Evolutionary conservation across 2,329 filamentous ascomycete genomes (phyloP), one percentile per base, ranked within the genome.

Genomic region (Drechslerella dactyloides): DNA sequence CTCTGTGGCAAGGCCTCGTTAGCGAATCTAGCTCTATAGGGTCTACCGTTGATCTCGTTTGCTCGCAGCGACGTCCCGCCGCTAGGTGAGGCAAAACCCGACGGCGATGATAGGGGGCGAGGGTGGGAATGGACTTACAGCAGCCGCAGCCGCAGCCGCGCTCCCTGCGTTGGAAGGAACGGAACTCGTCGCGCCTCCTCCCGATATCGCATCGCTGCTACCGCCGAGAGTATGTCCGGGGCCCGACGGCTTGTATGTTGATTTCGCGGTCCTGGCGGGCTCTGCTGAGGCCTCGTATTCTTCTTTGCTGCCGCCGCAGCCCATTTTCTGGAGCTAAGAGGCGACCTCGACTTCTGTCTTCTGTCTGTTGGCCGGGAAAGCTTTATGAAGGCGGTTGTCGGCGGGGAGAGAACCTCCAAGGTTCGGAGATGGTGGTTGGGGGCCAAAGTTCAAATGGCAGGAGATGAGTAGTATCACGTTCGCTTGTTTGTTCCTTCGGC

Each of bases 301-400:
- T 61, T 64, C 60, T 44, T 72, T 72, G 68, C 68, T 72, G 68
- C 68, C 55, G 55, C 60, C 55, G 60, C 68, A 72, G 68, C 68
- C 68, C 68, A 72, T 72, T 48, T 69, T 72, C n/a, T 46, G 19
- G 40, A 23, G 46, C n/a, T 21, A 21, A 5, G 3, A 19, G 11
- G 17, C 11, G 8, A 21, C 19, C 6, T 21, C 5, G 15, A 15
- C 11, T 5, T 21, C 8, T 48, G 44, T 23, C 19, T 19, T 8
- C 11, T 48, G 44, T 8, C 44, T 48, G 44, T 4, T 15, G 53
- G 44, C 4, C 17, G 17, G 21, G 57, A 37, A 33, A 57, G 23
- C 23, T 35, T 7, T 46, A 24, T 15, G 58, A 50, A 44, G 8
- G 2, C 5, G 44, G 6, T 8, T 42, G 17, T 48, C 19, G 53